Evolutionary conservation across 2,329 filamentous ascomycete genomes (phyloP).

Genomic region (Xenoacremonium recifei): DNA sequence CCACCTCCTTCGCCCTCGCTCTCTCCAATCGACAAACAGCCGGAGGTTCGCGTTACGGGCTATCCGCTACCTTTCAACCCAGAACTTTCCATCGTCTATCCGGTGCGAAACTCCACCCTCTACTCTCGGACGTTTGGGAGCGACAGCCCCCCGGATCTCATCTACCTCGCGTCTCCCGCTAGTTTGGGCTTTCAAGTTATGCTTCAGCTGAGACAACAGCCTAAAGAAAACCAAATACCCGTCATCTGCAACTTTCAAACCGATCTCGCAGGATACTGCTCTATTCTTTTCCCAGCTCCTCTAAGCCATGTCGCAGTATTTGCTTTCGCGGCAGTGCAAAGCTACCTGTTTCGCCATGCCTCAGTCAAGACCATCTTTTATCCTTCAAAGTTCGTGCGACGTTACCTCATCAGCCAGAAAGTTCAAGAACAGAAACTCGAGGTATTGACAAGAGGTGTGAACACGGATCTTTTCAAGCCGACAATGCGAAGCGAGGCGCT

Average conservation of each 20-base stretch:
- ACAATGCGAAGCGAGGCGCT: conserved; percentile 48
- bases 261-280: conserved; percentile 66
- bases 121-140: conserved; percentile 58
- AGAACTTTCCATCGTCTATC: conserved; percentile 68
- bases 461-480: conserved; percentile 61
- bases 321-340: conserved; percentile 62
- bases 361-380: conserved; percentile 68
- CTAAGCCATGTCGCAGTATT: conserved; percentile 61
- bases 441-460: conserved; percentile 63
- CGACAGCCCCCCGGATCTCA: conserved; percentile 55
- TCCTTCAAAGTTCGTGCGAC: conserved; percentile 60
- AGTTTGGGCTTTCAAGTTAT: conserved; percentile 70
- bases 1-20: conserved; percentile 37
- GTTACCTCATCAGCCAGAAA: conserved; percentile 57
- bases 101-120: conserved; percentile 61
- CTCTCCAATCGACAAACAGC: conserved; percentile 31
- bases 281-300: conserved; percentile 65
- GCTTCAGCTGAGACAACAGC: conserved; percentile 64
- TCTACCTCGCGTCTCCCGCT: conserved; percentile 69
- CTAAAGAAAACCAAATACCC: conserved; percentile 51
- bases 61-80: conserved; percentile 71
- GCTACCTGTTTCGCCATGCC: conserved; percentile 61
- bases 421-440: conserved; percentile 58
- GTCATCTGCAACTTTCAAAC: conserved; percentile 71
- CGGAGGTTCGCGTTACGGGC: conserved; percentile 60